phyloP scores from a whole-genome alignment of 768 basidiomycete genomes.

The Pleurotus tuber-regium region DNA sequence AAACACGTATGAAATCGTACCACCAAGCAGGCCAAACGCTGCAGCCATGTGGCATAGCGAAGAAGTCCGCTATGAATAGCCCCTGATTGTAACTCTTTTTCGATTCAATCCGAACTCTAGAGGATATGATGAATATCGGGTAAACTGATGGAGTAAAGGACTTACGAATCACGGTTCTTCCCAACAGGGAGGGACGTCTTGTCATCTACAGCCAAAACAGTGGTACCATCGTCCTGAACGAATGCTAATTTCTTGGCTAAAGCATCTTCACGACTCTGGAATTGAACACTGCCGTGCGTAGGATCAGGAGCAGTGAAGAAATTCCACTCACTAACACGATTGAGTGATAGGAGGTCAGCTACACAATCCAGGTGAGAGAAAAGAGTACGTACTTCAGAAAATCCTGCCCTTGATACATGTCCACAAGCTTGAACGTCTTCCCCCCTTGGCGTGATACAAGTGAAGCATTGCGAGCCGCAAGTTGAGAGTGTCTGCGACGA shows the following conservation, averaged over 20 bases:
- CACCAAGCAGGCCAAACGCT: conserved; percentile 60
- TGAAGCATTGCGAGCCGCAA: conserved; percentile 11
- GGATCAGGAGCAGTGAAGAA: conserved; percentile 67
- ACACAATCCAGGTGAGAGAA: no score
- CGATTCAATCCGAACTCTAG: conserved; percentile 65
- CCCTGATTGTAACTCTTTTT: conserved; percentile 61
- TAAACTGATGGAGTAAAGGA: conserved; percentile 13
- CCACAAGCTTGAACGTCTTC: conserved; percentile 26
- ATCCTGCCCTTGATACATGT: conserved; percentile 43
- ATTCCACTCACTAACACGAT: conserved; percentile 42
- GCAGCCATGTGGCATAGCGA: conserved; percentile 69
- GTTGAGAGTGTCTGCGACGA: conserved; percentile 21
- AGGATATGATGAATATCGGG: conserved; percentile 1
- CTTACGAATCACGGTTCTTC: conserved; percentile 54
- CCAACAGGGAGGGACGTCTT: conserved; percentile 45
- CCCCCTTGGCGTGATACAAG: conserved; percentile 18
- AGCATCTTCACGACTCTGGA: conserved; percentile 43
- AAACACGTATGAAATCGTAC: conserved; percentile 17
- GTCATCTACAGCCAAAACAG: conserved; percentile 63
- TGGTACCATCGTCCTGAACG: conserved; percentile 55
- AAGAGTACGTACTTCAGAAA: conserved; percentile 54
- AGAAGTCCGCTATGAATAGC: conserved; percentile 75
- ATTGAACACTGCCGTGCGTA: conserved; percentile 65
- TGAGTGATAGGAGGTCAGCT: no score
- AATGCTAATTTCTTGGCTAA: conserved; percentile 53